These are phyloP conservation scores for Fusarium ambrosium DNA, from an alignment of 2,329 filamentous ascomycete species.

Conservation along the genomic window DNA sequence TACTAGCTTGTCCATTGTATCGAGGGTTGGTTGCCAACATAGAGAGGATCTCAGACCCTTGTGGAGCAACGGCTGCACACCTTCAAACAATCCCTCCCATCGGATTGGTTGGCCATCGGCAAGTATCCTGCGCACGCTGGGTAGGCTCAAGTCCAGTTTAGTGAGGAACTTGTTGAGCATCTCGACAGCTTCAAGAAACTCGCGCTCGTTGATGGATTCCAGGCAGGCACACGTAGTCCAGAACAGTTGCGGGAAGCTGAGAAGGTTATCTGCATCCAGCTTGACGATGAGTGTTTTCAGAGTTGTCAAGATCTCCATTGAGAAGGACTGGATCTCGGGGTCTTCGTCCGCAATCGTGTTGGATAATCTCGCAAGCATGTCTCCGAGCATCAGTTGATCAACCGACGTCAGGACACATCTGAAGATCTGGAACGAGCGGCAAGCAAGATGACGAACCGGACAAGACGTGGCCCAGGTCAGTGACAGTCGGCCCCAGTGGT, in stretches of 20 bases:
- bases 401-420: slow-evolving; percentile 91
- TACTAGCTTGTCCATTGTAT: slow-evolving; percentile 83
- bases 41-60: slow-evolving; percentile 91
- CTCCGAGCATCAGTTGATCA: slow-evolving; percentile 93
- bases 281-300: slow-evolving; percentile 92
- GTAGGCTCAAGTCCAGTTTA: slow-evolving; percentile 84
- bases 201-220: slow-evolving; percentile 95
- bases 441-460: slow-evolving; percentile 93
- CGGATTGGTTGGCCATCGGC: slow-evolving; percentile 83
- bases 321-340: slow-evolving; percentile 94
- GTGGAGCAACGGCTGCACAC: slow-evolving; percentile 86
- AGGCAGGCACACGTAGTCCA: slow-evolving; percentile 98
- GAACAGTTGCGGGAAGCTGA: slow-evolving; percentile 95
- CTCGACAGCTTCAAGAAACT: slow-evolving; percentile 90
- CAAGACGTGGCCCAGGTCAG: slow-evolving; percentile 97
- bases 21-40: slow-evolving; percentile 83
- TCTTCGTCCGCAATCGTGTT: slow-evolving; percentile 98
- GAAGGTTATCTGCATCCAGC: slow-evolving; percentile 80
- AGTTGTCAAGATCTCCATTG: slow-evolving; percentile 97
- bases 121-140: slow-evolving; percentile 76
- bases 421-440: slow-evolving; percentile 97
- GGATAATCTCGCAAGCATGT: slow-evolving; percentile 94
- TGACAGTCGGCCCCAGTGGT: slow-evolving; percentile 91
- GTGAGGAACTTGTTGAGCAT: slow-evolving; percentile 91
- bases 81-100: slow-evolving; percentile 92